Conservation (phyloP, 306 rosid species). For the cucumber (Cucumis sativus) region Cucumber_9930_V3 NC_026660.2:18714001-18714500, state of each 20-base stretch:
- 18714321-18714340: not conserved
- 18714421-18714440: constrained; percentile 86
- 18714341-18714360: not conserved
- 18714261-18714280: not conserved
- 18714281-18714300: not conserved
- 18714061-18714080: too few relatives aligned
- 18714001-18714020: too few relatives aligned
- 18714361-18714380: not conserved
- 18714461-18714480: constrained; percentile 71
- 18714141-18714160: too few relatives aligned
- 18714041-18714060: too few relatives aligned
- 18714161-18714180: too few relatives aligned
- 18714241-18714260: not conserved
- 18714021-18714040: too few relatives aligned
- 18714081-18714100: too few relatives aligned
- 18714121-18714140: too few relatives aligned
- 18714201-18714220: not conserved
- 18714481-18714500: constrained; percentile 68
- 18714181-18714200: too few relatives aligned
- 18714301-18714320: not conserved
- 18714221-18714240: not conserved
- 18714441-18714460: constrained; percentile 82
- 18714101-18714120: too few relatives aligned
- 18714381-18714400: not conserved
- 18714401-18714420: constrained; percentile 83